phyloP scores from a whole-genome alignment of 2,329 filamentous ascomycete species.

The Aspergillus clavatus region DNA sequence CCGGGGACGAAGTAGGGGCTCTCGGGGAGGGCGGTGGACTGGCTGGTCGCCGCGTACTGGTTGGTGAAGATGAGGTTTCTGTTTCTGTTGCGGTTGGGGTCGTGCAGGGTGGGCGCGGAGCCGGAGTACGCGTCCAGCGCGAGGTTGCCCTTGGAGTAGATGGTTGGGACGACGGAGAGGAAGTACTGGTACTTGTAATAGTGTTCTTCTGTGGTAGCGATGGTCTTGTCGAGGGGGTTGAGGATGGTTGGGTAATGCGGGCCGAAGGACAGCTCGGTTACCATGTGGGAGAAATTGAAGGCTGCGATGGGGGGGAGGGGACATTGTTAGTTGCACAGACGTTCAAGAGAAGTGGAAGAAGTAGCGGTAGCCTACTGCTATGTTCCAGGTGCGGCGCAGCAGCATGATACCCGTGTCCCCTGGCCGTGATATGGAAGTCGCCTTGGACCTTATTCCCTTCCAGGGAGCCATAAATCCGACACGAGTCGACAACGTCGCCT shows the following conservation, averaged over 20 bases:
- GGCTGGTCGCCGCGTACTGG: constrained; percentile 95
- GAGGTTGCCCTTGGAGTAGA: constrained; percentile 64
- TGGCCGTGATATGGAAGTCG: constrained; percentile 94
- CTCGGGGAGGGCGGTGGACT: constrained; percentile 62
- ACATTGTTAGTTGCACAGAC: background rate
- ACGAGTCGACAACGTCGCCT: constrained; percentile 62
- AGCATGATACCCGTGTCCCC: constrained; percentile 91
- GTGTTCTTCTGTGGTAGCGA: constrained; percentile 66
- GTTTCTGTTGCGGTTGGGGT: constrained; percentile 28
- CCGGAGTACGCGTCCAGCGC: constrained; percentile 41
- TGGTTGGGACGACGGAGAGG: constrained; percentile 86
- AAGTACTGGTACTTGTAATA: constrained; percentile 99
- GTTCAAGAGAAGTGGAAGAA: constrained; percentile 1
- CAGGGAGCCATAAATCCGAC: constrained; percentile 82
- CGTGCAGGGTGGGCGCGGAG: constrained; percentile 32
- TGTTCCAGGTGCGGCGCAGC: constrained; percentile 78
- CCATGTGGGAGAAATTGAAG: constrained; percentile 97
- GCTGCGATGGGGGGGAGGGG: constrained; percentile 44
- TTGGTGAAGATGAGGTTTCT: constrained; percentile 76
- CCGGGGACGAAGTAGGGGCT: constrained; percentile 64
- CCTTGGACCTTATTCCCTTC: constrained; percentile 96
- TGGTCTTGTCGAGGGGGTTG: constrained; percentile 90
- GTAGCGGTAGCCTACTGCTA: constrained; percentile 51
- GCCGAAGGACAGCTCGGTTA: constrained; percentile 94
- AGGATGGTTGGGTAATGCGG: constrained; percentile 91